Evolutionary conservation across 148 eudicot genomes (phyloP).

Genomic region (Drosera capensis): DNA sequence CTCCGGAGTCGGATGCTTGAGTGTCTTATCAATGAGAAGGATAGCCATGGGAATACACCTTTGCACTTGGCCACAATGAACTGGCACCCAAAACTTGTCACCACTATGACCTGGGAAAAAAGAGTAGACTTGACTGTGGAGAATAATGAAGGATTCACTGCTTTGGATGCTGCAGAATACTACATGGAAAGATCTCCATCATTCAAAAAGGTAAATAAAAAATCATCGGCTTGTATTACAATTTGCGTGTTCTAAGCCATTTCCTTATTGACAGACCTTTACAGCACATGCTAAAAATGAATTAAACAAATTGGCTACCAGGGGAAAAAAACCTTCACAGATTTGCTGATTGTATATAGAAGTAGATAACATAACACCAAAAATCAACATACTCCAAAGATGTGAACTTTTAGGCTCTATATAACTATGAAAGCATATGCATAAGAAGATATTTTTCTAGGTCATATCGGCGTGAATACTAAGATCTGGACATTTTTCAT

Average conservation of each 20-base stretch:
- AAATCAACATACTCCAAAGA: no score
- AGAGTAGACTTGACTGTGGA: slow-evolving; percentile 4
- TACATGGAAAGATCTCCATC: slow-evolving; percentile 2
- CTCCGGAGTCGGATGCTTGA: slow-evolving; percentile 5
- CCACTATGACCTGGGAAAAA: slow-evolving; percentile 13
- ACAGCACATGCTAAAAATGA: no score
- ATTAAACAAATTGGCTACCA: no score
- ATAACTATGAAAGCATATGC: no score
- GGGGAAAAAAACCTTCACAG: no score
- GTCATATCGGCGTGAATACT: background rate
- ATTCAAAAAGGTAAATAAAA: slow-evolving; percentile 2
- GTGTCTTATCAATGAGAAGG: slow-evolving; percentile 10
- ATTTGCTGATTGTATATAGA: no score
- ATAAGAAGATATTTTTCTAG: no score
- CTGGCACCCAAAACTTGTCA: slow-evolving; percentile 10
- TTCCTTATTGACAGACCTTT: no score
- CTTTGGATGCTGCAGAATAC: slow-evolving; percentile 14
- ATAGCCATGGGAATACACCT: slow-evolving; percentile 13
- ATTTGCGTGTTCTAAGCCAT: no score
- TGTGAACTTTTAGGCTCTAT: no score
- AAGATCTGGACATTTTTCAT: background rate
- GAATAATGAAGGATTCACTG: slow-evolving; percentile 13
- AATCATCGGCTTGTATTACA: background rate
- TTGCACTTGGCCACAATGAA: slow-evolving; percentile 13
- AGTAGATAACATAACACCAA: no score